phyloP scores from a whole-genome alignment of 805 yeast species.

The Pichia gijzeniarum region DNA sequence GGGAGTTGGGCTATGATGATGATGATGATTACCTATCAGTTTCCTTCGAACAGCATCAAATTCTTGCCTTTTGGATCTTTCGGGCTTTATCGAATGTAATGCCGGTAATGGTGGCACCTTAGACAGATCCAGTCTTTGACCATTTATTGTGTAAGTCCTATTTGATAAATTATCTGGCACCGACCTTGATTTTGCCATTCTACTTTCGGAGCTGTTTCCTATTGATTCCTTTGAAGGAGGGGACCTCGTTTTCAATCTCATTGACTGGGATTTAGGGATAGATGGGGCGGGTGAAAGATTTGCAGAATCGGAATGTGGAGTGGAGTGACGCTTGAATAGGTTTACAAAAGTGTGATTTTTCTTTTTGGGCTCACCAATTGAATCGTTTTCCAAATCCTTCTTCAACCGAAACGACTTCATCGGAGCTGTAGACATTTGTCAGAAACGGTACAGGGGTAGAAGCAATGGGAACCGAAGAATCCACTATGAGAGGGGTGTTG shows the following conservation, averaged over 20 bases:
- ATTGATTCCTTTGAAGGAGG: too few species aligned
- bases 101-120: slow-evolving; percentile 7
- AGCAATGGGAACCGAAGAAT: too few species aligned
- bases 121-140: slow-evolving; percentile 3
- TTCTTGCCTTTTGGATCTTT: slow-evolving; percentile 5
- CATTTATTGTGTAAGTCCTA: slow-evolving; percentile 2
- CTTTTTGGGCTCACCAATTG: neutral
- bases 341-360: slow-evolving; percentile 5
- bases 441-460: too few species aligned
- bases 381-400: slow-evolving; percentile 1
- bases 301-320: neutral
- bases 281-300: neutral
- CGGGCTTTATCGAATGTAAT: neutral
- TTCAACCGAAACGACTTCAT: slow-evolving; percentile 8
- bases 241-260: neutral
- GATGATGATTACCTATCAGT: slow-evolving; percentile 5
- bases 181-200: slow-evolving; percentile 10
- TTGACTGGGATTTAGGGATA: slow-evolving; percentile 5
- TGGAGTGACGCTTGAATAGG: slow-evolving; percentile 7
- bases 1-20: neutral
- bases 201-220: neutral
- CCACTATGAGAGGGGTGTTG: too few species aligned
- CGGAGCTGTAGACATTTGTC: too few species aligned
- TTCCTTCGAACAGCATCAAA: slow-evolving; percentile 10
- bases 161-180: slow-evolving; percentile 9